These are phyloP conservation scores for Trichoderma arundinaceum DNA, from an alignment of 2,329 filamentous ascomycete genomes.

Conservation along the genomic window DNA sequence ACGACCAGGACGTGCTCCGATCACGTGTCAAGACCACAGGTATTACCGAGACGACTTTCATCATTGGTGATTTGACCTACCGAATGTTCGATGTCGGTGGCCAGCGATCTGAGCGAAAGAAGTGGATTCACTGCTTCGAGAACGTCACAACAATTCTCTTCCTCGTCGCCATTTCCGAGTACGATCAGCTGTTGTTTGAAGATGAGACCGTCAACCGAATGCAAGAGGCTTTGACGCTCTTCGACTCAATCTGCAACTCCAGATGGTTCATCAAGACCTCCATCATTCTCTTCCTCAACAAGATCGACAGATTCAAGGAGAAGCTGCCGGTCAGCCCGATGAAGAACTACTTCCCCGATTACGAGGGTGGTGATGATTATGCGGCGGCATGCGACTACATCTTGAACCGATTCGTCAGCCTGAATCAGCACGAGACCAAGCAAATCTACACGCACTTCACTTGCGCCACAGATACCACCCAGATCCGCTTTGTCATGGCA, in stretches of 20 bases:
- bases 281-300: conserved; percentile 88
- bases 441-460: conserved; percentile 99
- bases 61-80: conserved; percentile 92
- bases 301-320: conserved; percentile 88
- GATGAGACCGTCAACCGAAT: conserved; percentile 96
- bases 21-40: conserved; percentile 97
- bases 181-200: conserved; percentile 94
- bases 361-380: conserved; percentile 95
- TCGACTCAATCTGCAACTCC: conserved; percentile 87
- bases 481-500: conserved; percentile 99
- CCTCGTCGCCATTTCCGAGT: conserved; percentile 95
- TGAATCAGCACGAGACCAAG: conserved; percentile 99
- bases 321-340: conserved; percentile 84
- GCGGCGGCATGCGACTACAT: conserved; percentile 97
- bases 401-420: conserved; percentile 94
- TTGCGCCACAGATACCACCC: conserved; percentile 96
- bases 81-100: conserved; percentile 98
- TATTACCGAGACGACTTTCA: conserved; percentile 96
- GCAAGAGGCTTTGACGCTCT: conserved; percentile 85
- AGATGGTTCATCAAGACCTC: conserved; percentile 91
- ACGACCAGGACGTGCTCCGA: conserved; percentile 91
- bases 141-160: conserved; percentile 97
- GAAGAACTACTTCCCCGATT: conserved; percentile 88
- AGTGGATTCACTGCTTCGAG: conserved; percentile 99
- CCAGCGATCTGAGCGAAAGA: conserved; percentile 95